A percentile compares a stretch with the other conserved stretches of the same genome.
Conservation (phyloP, 805 yeast genomes). For the Ogataea pini region DNA sequence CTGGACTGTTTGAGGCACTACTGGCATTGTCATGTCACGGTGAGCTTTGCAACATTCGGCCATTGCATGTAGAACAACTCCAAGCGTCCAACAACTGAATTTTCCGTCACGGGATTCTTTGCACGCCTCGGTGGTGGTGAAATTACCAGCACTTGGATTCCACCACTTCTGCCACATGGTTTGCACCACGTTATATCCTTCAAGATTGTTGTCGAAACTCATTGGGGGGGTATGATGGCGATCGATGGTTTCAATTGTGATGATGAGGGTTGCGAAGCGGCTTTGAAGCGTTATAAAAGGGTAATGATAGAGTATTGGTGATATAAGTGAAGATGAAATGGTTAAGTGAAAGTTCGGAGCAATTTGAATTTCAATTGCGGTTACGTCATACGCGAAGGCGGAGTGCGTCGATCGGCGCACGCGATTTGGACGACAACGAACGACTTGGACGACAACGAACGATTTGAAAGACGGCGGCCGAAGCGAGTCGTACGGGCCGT, state of each 20-base stretch:
- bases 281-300: too few species aligned
- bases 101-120: constrained; percentile 50
- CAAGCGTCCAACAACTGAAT: constrained; percentile 67
- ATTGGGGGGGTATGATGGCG: constrained; percentile 2
- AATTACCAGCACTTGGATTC: constrained; percentile 40
- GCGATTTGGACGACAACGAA: not conserved
- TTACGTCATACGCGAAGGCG: not conserved
- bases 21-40: constrained; percentile 52
- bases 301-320: not conserved
- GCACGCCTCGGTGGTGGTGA: constrained; percentile 42
- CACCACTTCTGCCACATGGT: constrained; percentile 44
- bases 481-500: too few species aligned
- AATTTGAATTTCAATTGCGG: not conserved
- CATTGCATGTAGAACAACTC: constrained; percentile 64
- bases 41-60: constrained; percentile 62
- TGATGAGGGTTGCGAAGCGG: too few species aligned
- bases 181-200: constrained; percentile 42
- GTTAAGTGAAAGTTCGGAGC: not conserved
- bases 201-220: constrained; percentile 34
- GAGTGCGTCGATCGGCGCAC: not conserved
- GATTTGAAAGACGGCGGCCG: too few species aligned
- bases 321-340: not conserved
- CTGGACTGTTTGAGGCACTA: constrained; percentile 51
- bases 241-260: too few species aligned
- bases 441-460: too few species aligned